Percentiles rank a stretch among this genome's conserved stretches.
phyloP scores from a whole-genome alignment of 1,139 yeast species.

The Yamadazyma atmosphaerica region DNA sequence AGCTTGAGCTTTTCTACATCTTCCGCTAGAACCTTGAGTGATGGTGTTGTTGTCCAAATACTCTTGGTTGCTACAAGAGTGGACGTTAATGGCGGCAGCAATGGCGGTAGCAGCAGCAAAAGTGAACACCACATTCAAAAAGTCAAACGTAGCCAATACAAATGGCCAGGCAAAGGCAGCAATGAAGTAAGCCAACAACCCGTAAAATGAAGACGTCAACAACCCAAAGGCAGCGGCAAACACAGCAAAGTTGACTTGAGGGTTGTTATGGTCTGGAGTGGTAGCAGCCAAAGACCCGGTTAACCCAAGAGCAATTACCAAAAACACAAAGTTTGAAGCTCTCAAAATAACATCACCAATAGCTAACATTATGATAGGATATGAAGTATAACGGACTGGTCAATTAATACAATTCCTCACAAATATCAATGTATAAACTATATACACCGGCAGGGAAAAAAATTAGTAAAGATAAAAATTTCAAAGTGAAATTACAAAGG shows the following conservation, averaged over 20 bases:
- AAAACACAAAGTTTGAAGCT: constrained; percentile 68
- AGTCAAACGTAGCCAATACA: constrained; percentile 70
- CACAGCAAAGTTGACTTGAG: constrained; percentile 86
- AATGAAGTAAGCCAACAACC: constrained; percentile 73
- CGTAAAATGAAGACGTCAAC: constrained; percentile 77
- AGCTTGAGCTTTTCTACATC: constrained; percentile 97
- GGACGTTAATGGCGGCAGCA: constrained; percentile 85
- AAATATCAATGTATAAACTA: not conserved
- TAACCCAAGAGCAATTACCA: constrained; percentile 78
- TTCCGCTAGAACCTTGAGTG: constrained; percentile 70
- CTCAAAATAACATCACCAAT: constrained; percentile 78
- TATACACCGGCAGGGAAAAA: not conserved
- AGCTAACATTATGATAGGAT: constrained; percentile 45
- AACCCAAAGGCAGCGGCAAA: constrained; percentile 87
- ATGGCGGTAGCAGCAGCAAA: constrained; percentile 93
- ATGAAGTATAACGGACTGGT: not conserved
- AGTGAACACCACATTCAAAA: constrained; percentile 86
- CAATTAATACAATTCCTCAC: not conserved
- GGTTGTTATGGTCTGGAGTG: constrained; percentile 53
- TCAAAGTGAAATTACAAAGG: constrained; percentile 1
- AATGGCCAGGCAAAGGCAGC: constrained; percentile 87
- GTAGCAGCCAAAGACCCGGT: constrained; percentile 82
- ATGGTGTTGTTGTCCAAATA: constrained; percentile 68
- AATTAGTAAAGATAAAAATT: not conserved
- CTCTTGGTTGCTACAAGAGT: constrained; percentile 72